phyloP scores from a whole-genome alignment of 2,329 filamentous ascomycete genomes.

The Cercospora zeina region DNA sequence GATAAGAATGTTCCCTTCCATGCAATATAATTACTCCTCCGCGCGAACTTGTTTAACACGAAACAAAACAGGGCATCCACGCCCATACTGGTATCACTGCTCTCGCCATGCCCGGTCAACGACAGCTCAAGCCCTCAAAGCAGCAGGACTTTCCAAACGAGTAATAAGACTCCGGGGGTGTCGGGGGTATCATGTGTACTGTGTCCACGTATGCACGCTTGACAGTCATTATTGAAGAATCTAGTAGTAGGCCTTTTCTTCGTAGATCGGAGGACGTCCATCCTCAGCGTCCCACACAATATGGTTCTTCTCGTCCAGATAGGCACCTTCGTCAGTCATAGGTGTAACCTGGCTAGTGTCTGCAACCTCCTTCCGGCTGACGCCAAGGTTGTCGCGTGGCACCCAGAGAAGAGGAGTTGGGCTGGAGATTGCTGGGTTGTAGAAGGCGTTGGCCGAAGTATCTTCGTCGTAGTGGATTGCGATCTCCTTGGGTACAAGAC shows the following conservation, averaged over 20 bases:
- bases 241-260: conserved; percentile 58
- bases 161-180: background rate
- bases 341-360: conserved; percentile 71
- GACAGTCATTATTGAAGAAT: conserved; percentile 11
- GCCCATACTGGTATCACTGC: conserved; percentile 17
- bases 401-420: conserved; percentile 77
- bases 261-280: conserved; percentile 60
- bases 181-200: conserved; percentile 20
- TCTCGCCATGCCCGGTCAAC: background rate
- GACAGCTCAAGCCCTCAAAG: background rate
- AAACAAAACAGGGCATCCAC: background rate
- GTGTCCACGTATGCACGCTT: conserved; percentile 4
- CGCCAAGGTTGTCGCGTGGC: conserved; percentile 70
- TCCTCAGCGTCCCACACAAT: conserved; percentile 59
- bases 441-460: conserved; percentile 68
- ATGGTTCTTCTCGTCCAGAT: conserved; percentile 68
- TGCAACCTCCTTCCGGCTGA: conserved; percentile 73
- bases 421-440: conserved; percentile 67
- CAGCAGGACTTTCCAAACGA: background rate
- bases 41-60: background rate
- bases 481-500: conserved; percentile 63
- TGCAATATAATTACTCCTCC: conserved; percentile 3
- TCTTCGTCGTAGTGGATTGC: conserved; percentile 62
- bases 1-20: conserved; percentile 1
- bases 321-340: conserved; percentile 77